Percentiles rank a stretch among this genome's conserved stretches.
phyloP scores from a whole-genome alignment of 176 grass and related monocot species.

The Triticum timopheevii region DNA sequence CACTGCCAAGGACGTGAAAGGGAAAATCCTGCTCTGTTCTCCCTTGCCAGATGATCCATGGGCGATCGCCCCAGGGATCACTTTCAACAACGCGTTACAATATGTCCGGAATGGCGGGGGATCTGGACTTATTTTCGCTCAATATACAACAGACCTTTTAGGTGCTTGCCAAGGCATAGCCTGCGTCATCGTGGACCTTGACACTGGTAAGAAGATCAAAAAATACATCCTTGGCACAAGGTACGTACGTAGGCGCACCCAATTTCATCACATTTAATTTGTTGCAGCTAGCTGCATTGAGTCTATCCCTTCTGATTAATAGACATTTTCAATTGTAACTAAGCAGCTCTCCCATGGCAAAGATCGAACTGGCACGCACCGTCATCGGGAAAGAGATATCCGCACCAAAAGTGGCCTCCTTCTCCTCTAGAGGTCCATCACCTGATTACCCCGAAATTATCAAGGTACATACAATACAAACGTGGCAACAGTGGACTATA shows the following conservation, averaged over 20 bases:
- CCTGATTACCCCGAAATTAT: constrained; percentile 8
- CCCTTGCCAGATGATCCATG: rapidly evolving
- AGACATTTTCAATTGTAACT: not conserved
- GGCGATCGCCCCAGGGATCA: rapidly evolving
- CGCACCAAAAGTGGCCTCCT: constrained; percentile 9
- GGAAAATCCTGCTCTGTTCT: not conserved
- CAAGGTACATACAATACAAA: constrained; percentile 18
- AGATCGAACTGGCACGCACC: constrained; percentile 20
- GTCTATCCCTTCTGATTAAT: not conserved
- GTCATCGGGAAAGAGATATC: not conserved
- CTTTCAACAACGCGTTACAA: not conserved
- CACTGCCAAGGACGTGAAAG: not conserved
- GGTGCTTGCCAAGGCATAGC: not conserved
- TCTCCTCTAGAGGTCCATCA: constrained; percentile 39
- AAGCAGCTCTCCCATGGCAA: constrained; percentile 27
- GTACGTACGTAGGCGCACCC: not conserved
- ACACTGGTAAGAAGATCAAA: not conserved
- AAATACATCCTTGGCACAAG: not conserved
- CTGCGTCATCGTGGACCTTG: constrained; percentile 34
- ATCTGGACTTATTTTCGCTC: no score
- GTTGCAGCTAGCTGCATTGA: no score
- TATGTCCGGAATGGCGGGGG: not conserved
- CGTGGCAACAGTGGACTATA: no score
- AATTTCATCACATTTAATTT: no score
- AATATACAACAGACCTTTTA: not conserved